Base-by-base conservation (phyloP, 495 filamentous ascomycete species). In the Penicillium fimorum region DNA sequence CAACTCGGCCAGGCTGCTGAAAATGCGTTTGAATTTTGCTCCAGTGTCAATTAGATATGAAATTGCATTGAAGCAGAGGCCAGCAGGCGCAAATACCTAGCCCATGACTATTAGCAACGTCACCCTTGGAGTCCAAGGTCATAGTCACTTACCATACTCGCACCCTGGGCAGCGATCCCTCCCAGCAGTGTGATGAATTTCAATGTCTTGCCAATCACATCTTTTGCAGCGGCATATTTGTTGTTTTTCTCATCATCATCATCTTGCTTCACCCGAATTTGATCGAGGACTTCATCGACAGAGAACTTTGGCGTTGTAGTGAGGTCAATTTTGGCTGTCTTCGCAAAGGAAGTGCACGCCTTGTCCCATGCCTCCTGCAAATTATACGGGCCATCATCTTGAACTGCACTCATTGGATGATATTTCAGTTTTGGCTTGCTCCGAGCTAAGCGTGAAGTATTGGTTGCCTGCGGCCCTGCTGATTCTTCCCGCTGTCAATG, bases 21-120 rank as follows among this genome's bases (percentile, higher is more conserved):
- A 68, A 24, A 68, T 68, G 38, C 65, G 57, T 55, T 68, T 68
- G 59, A 57, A 68, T 30, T 59, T 68, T 0, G 65, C 62, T n/a
- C 65, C 65, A 5, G 62, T 58, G 22, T 47, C 18, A 20, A 68
- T 56, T 9, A 68, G 65, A 49, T 65, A 68, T 0, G 59, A 61
- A 37, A 68, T 59, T 0, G 65, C 65, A 58, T 68, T 66, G 53
- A 68, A 65, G 47, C 65, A 68, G 5, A 68, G 60, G 10, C 33
- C 48, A 17, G 57, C 61, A 0, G 65, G 65, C 5, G 51, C 59
- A 37, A 66, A 69, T 1, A 63, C 64, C 64, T 69, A 47, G 0
- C 25, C n/a, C 13, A 2, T 13, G 0, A 17, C 1, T 27, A 22
- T 59, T 7, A 46, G 32, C 43, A 15, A 47, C 3, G 17, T 5